Evolutionary conservation across 495 filamentous ascomycete species (phyloP).

Genomic region (Neohortaea acidophila): DNA sequence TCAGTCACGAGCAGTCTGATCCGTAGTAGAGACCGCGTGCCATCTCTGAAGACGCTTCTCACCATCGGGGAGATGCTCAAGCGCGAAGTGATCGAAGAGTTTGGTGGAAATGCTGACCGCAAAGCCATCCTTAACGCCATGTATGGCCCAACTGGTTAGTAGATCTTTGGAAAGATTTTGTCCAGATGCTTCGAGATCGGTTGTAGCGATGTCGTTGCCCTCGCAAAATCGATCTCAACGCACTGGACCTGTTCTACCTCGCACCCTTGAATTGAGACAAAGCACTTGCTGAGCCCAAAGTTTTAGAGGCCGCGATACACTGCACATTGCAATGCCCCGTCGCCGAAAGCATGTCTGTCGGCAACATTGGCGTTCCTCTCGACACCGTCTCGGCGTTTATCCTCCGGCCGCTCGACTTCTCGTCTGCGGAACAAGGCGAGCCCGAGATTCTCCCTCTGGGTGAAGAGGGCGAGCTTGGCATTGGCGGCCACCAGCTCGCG

Average conservation of each 20-base stretch:
- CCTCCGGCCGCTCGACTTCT: slow-evolving; percentile 25
- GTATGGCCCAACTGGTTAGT: slow-evolving; percentile 87
- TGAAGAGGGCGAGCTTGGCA: slow-evolving; percentile 60
- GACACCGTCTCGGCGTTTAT: slow-evolving; percentile 66
- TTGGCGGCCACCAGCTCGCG: slow-evolving; percentile 69
- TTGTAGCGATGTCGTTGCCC: too few species aligned
- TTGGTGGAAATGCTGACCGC: slow-evolving; percentile 33
- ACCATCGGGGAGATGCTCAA: slow-evolving; percentile 87
- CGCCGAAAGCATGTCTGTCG: slow-evolving; percentile 32
- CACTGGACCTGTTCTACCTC: too few species aligned
- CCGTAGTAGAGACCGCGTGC: slow-evolving; percentile 42
- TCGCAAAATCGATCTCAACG: too few species aligned
- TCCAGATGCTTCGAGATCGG: too few species aligned
- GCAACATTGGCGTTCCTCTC: slow-evolving; percentile 57
- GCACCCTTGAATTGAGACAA: too few species aligned
- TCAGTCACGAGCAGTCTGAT: slow-evolving; percentile 61
- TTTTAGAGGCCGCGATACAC: slow-evolving; percentile 57
- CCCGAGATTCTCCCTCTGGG: slow-evolving; percentile 43
- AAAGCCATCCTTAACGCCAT: slow-evolving; percentile 55
- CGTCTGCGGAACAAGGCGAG: background rate
- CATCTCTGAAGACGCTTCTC: slow-evolving; percentile 44
- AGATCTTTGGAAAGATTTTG: too few species aligned
- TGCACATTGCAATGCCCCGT: slow-evolving; percentile 43
- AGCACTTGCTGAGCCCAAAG: too few species aligned
- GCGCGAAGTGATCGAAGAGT: slow-evolving; percentile 52